Percentiles rank a stretch among this genome's conserved stretches.
Conservation (phyloP, 768 basidiomycete species). For the Rhodotorula graminis region DNA sequence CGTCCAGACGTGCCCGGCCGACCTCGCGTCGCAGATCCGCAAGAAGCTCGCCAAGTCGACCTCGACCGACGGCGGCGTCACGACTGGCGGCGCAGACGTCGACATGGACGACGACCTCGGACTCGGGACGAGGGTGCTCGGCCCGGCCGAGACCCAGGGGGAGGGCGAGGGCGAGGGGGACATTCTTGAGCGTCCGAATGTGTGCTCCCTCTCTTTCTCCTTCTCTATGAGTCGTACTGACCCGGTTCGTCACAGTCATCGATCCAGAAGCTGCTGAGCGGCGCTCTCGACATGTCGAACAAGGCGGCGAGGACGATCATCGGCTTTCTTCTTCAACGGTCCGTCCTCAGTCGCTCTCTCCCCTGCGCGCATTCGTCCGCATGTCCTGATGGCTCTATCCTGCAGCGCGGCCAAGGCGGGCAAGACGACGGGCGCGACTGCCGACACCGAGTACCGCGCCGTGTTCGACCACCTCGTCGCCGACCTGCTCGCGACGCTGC, state of each 20-base stretch:
- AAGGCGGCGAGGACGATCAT: conserved; percentile 81
- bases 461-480: conserved; percentile 87
- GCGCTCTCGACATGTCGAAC: conserved; percentile 72
- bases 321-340: conserved; percentile 67
- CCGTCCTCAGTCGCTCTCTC: neutral
- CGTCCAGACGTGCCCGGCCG: conserved; percentile 90
- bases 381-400: no score
- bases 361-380: neutral
- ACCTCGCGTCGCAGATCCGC: conserved; percentile 54
- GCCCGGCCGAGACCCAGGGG: conserved; percentile 10
- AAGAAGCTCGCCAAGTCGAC: conserved; percentile 45
- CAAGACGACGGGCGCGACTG: conserved; percentile 81
- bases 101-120: neutral
- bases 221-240: neutral
- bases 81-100: neutral
- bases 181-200: neutral
- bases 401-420: conserved; percentile 58
- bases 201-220: no score
- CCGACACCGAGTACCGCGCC: conserved; percentile 86
- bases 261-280: conserved; percentile 40
- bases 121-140: neutral
- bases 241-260: neutral
- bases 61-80: conserved; percentile 48
- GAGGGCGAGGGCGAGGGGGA: conserved; percentile 21
- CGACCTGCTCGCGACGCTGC: conserved; percentile 79